Percentiles rank a stretch among this genome's conserved stretches.
Conservation (phyloP, 495 filamentous ascomycete genomes). For the Aspergillus homomorphus region DNA sequence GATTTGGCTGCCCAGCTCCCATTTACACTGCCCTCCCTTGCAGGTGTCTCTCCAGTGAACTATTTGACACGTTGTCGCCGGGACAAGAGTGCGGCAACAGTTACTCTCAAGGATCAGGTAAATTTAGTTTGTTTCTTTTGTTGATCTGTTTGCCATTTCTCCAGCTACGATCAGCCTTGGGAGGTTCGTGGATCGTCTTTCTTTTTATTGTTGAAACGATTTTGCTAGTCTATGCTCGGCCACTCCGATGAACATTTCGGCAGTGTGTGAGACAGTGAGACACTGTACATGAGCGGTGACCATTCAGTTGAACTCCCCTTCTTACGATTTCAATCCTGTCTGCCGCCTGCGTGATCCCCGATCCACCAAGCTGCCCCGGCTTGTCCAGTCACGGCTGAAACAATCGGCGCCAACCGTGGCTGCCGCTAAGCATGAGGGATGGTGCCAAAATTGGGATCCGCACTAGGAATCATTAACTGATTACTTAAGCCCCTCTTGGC, state of each 20-base stretch:
- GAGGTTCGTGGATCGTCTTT: background rate
- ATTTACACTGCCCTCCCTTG: slow-evolving; percentile 16
- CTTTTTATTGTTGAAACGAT: background rate
- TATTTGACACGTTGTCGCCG: slow-evolving; percentile 19
- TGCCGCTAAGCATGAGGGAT: slow-evolving; percentile 16
- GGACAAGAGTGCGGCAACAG: background rate
- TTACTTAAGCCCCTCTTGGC: slow-evolving; percentile 15
- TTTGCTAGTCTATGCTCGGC: background rate
- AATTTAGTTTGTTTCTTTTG: slow-evolving; percentile 1
- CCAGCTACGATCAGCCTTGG: no score
- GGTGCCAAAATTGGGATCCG: slow-evolving; percentile 11
- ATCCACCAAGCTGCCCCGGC: slow-evolving; percentile 3
- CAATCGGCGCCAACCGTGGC: slow-evolving; percentile 23
- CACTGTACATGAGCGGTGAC: background rate
- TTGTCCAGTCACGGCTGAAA: slow-evolving; percentile 16
- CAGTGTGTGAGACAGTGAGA: background rate
- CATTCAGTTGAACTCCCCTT: background rate
- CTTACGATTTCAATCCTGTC: background rate
- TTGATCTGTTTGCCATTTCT: slow-evolving; percentile 9
- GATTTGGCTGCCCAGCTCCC: slow-evolving; percentile 11
- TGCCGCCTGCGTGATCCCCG: background rate
- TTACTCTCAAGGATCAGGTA: slow-evolving; percentile 16
- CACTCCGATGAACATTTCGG: no score
- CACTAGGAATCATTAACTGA: slow-evolving; percentile 16
- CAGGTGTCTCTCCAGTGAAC: slow-evolving; percentile 17